These are phyloP conservation scores for Peronospora tabacina DNA, from an alignment of 352 stramenopile species.

Conservation along the genomic window DNA sequence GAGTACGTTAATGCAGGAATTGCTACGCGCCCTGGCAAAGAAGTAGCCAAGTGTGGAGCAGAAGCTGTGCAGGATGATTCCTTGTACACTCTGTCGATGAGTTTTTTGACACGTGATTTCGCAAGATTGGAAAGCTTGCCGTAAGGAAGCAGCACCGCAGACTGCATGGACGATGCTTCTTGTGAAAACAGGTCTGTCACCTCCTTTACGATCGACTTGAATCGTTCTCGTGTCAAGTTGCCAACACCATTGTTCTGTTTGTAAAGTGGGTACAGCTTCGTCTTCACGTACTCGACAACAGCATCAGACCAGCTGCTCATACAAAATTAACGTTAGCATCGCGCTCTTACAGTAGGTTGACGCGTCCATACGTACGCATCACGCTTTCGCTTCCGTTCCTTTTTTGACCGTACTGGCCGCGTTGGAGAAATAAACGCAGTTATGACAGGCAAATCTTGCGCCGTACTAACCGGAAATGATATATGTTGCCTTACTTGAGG, in stretches of 20 bases:
- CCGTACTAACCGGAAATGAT: slow-evolving; percentile 9
- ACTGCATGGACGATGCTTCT: slow-evolving; percentile 58
- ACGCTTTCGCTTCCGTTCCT: slow-evolving; percentile 39
- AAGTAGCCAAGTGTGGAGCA: slow-evolving; percentile 1
- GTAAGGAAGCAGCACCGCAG: slow-evolving; percentile 31
- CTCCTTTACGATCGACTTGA: slow-evolving; percentile 75
- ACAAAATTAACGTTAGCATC: slow-evolving; percentile 7
- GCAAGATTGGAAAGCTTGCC: slow-evolving; percentile 46
- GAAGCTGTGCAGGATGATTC: slow-evolving; percentile 14
- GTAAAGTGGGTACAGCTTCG: slow-evolving; percentile 73
- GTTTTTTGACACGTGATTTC: slow-evolving; percentile 61
- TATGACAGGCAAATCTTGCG: slow-evolving; percentile 34
- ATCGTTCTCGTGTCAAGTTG: slow-evolving; percentile 66
- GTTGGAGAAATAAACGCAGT: slow-evolving; percentile 39
- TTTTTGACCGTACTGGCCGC: slow-evolving; percentile 18
- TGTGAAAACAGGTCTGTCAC: slow-evolving; percentile 47
- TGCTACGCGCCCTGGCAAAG: slow-evolving; percentile 14
- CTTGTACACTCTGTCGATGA: slow-evolving; percentile 68
- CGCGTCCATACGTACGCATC: slow-evolving; percentile 31
- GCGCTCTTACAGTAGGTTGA: neutral
- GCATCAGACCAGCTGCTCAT: slow-evolving; percentile 35
- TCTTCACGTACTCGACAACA: slow-evolving; percentile 73
- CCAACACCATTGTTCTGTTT: slow-evolving; percentile 39
- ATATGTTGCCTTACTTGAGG: slow-evolving; percentile 11
- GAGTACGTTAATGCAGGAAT: slow-evolving; percentile 33